These are phyloP conservation scores for Eucalyptus marginata DNA, from an alignment of 345 rosid genomes.

Conservation along the genomic window DNA sequence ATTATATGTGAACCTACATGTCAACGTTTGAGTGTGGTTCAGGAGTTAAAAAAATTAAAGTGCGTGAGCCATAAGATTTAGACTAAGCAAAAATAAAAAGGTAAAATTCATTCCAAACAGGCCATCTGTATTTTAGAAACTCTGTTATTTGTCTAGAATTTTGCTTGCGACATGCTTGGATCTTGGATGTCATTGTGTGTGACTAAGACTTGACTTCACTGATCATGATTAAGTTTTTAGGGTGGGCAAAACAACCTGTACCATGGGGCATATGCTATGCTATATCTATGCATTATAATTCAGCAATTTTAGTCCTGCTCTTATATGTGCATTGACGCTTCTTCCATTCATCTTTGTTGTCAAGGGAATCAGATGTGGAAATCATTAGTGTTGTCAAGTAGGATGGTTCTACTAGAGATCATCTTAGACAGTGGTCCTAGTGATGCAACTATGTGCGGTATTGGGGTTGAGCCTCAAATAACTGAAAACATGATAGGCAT, in stretches of 20 bases:
- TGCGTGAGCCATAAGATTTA: background rate
- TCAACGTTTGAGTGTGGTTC: background rate
- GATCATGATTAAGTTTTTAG: background rate
- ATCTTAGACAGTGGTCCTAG: background rate
- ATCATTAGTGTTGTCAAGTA: background rate
- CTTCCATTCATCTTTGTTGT: background rate
- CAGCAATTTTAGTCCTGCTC: background rate
- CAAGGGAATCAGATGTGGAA: background rate
- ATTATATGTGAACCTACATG: background rate
- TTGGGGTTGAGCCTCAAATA: background rate
- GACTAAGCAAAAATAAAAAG: background rate
- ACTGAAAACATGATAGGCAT: background rate
- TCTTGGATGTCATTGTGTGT: background rate
- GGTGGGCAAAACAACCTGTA: background rate
- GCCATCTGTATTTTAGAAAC: background rate
- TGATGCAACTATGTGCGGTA: background rate
- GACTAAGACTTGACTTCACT: background rate
- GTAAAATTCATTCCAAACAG: background rate
- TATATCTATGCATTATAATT: background rate
- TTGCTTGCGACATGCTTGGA: background rate
- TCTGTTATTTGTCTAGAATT: background rate
- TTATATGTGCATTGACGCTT: background rate
- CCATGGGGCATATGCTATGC: background rate
- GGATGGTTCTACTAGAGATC: background rate
- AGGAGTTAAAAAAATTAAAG: background rate